Evolutionary conservation across 495 filamentous ascomycete genomes (phyloP).

Genomic region (Daldinia vernicosa): DNA sequence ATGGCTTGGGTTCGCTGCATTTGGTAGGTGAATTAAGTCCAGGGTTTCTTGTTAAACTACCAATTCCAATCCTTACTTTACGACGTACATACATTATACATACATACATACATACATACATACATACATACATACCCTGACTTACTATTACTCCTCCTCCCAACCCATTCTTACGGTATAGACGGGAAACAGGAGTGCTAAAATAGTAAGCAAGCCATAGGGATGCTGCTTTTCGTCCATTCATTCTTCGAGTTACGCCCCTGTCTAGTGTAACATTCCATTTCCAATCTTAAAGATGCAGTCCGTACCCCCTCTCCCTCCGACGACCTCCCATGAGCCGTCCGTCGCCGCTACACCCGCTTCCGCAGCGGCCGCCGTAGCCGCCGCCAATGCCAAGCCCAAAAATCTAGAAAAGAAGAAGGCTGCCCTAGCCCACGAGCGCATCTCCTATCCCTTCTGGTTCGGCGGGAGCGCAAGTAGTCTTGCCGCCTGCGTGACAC

Average conservation of each 20-base stretch:
- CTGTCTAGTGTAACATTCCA: conserved; percentile 36
- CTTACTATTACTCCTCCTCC: conserved; percentile 3
- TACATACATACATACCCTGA: too few species aligned
- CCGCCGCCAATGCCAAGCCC: conserved; percentile 32
- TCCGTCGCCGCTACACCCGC: conserved; percentile 21
- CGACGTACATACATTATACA: not conserved
- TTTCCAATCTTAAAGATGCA: conserved; percentile 23
- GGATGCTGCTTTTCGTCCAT: conserved; percentile 38
- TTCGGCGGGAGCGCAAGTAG: conserved; percentile 92
- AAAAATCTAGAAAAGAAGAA: conserved; percentile 46
- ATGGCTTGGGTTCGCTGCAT: conserved; percentile 38
- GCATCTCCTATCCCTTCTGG: conserved; percentile 84
- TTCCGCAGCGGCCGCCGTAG: conserved; percentile 9
- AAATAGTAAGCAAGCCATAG: conserved; percentile 40
- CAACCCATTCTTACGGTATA: conserved; percentile 28
- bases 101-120: not conserved
- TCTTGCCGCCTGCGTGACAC: conserved; percentile 87
- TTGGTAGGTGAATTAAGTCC: conserved; percentile 31
- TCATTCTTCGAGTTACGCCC: conserved; percentile 32
- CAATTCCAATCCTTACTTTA: conserved; percentile 17
- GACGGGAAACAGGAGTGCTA: not conserved
- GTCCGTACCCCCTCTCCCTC: conserved; percentile 34
- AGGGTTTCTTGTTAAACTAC: conserved; percentile 3
- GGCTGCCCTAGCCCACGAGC: conserved; percentile 38
- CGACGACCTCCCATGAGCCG: conserved; percentile 31